Percentiles rank a stretch among this genome's conserved stretches.
Evolutionary conservation across 2,329 filamentous ascomycete genomes (phyloP).

Genomic region (Fusarium sarcochroum): DNA sequence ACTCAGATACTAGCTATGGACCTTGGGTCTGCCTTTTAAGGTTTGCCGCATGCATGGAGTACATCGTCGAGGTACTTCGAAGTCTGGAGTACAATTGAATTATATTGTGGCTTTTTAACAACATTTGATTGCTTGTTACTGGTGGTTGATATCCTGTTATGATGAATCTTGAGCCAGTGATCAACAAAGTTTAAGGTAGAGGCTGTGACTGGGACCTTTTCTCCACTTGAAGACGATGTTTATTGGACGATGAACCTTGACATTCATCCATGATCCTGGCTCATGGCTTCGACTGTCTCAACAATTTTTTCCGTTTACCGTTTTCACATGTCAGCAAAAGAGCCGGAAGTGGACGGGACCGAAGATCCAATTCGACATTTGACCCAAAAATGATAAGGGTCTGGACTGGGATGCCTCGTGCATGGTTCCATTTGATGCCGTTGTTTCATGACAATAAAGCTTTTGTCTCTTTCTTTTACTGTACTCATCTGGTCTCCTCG

Average conservation of each 20-base stretch:
- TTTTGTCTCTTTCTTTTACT: not conserved
- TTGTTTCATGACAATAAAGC: constrained; percentile 16
- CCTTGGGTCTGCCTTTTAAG: not conserved
- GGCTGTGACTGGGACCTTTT: constrained; percentile 2
- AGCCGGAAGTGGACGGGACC: constrained; percentile 8
- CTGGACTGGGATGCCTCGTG: constrained; percentile 23
- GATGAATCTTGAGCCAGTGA: constrained; percentile 4
- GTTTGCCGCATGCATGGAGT: constrained; percentile 11
- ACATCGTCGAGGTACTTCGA: constrained; percentile 19
- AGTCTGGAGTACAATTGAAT: constrained; percentile 2
- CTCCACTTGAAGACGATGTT: constrained; percentile 23
- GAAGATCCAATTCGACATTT: not conserved
- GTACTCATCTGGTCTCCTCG: constrained; percentile 6
- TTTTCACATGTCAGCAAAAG: constrained; percentile 47
- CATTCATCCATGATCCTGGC: constrained; percentile 21
- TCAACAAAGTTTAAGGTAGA: constrained; percentile 21
- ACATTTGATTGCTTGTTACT: not conserved
- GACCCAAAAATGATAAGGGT: constrained; percentile 25
- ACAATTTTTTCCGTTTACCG: constrained; percentile 35
- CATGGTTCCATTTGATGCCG: constrained; percentile 29
- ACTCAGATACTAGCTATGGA: not conserved
- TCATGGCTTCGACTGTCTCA: constrained; percentile 28
- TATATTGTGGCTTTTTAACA: not conserved
- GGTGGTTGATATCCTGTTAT: not conserved
- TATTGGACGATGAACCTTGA: constrained; percentile 45